Evolutionary conservation across 2,329 filamentous ascomycete genomes (phyloP).

Genomic region (Allantophomopsis lycopodina): DNA sequence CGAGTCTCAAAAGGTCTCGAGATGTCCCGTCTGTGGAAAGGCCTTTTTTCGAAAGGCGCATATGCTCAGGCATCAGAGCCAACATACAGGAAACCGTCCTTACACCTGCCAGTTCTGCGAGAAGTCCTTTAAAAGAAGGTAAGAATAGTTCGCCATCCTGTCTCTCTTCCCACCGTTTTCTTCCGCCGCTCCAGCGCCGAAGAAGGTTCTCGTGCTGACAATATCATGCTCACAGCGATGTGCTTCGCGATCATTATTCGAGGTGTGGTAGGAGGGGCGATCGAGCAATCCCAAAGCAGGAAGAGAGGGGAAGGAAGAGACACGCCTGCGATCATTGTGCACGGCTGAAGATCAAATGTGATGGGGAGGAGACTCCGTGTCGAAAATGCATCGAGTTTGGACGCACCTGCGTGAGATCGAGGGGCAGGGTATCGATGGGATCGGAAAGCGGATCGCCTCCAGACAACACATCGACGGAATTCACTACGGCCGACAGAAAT

Average conservation of each 20-base stretch:
- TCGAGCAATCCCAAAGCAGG: constrained; percentile 15
- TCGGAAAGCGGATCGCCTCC: constrained; percentile 13
- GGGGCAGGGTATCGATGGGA: constrained; percentile 6
- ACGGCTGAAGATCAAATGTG: constrained; percentile 19
- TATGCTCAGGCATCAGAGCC: constrained; percentile 17
- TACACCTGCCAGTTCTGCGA: constrained; percentile 19
- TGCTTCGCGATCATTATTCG: constrained; percentile 18
- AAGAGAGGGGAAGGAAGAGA: constrained; percentile 18
- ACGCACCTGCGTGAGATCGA: constrained; percentile 2
- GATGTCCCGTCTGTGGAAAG: constrained; percentile 19
- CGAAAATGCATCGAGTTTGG: constrained; percentile 18
- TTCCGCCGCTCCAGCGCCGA: too few species aligned
- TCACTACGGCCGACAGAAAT: constrained; percentile 13
- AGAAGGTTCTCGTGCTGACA: too few species aligned
- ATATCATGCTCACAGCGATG: constrained; percentile 10
- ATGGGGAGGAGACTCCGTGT: constrained; percentile 15
- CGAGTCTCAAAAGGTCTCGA: constrained; percentile 16
- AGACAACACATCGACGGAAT: constrained; percentile 5
- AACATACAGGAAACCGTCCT: constrained; percentile 17
- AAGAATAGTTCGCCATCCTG: neutral
- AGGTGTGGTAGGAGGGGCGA: constrained; percentile 15
- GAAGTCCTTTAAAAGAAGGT: constrained; percentile 20
- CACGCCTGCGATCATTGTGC: constrained; percentile 20
- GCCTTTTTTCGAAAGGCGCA: constrained; percentile 19
- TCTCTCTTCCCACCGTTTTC: too few species aligned